These are phyloP conservation scores for Tagetes patula DNA, from an alignment of 129 eudicot species.

Conservation along the genomic window DNA sequence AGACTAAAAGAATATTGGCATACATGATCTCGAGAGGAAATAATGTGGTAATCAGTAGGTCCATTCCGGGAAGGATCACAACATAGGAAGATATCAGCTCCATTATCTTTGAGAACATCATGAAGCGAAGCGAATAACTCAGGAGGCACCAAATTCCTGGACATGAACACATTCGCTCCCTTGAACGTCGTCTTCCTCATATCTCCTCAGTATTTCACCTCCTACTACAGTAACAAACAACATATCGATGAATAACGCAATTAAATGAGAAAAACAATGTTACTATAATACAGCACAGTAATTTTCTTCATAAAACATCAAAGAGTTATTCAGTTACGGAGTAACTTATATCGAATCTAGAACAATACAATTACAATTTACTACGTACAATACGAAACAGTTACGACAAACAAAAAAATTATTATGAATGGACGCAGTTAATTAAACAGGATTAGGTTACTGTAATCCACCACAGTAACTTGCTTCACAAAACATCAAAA, in stretches of 20 bases:
- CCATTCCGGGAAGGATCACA: constrained; percentile 85
- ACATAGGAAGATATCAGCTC: constrained; percentile 75
- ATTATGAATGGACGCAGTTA: no score
- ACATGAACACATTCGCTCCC: constrained; percentile 88
- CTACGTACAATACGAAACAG: no score
- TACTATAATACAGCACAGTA: background rate
- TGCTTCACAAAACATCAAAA: no score
- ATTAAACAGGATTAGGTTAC: no score
- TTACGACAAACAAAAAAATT: no score
- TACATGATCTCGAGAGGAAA: constrained; percentile 71
- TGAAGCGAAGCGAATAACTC: constrained; percentile 76
- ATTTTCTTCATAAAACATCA: background rate
- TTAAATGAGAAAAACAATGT: background rate
- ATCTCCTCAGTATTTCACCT: background rate
- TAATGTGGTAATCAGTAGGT: constrained; percentile 77
- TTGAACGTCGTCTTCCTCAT: constrained; percentile 73
- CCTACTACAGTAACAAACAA: background rate
- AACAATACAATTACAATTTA: no score
- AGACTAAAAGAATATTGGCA: background rate
- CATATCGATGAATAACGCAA: background rate
- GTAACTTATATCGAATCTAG: no score
- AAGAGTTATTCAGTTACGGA: no score
- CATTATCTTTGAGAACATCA: constrained; percentile 80
- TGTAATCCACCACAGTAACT: no score
- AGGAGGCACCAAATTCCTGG: constrained; percentile 85